Base-by-base conservation (phyloP, 1,284 basidiomycete species). In the Kwoniella shivajii region DNA sequence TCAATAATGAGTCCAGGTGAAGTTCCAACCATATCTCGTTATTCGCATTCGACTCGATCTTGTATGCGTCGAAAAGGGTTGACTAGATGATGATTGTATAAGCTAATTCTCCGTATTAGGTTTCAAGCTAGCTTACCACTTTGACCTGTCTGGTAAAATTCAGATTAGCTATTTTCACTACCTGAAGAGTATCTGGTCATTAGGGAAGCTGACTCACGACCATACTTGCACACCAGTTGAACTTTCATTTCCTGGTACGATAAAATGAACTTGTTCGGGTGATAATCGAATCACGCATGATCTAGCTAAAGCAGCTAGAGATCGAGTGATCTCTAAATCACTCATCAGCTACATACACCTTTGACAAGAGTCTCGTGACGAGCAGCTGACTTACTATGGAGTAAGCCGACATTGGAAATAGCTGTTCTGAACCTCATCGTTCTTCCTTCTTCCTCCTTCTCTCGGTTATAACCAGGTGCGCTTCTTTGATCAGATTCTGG, bases 151-250 rank as follows among this genome's bases (percentile, higher is more conserved):
- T 79, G 43, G 10, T 9, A 22, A 29, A 6, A 27, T 1, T 52
- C 39, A 52, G 30, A 10, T 31, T 7, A 30, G 6, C 18, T 33
- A 18, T 49, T 24, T 29, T 11, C 6, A 39, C n/a, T 4, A 3
- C 14, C 11, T 45, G 1, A n/a, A 24, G n/a, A 26, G 22, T 11
- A 47, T 38, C 37, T 3, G 24, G 1, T 11, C 7, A 26, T 14
- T 24, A 13, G 24, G 16, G n/a, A n/a, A 27, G 24, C 24, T 16
- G 22, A 84, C 90, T 75, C 67, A 93, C 91, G 90, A 91, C 91
- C 92, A 94, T 45, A 93, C 89, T 74, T 93, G 90, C 6, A 92
- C 87, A 2, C 91, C 90, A 6, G 89, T 90, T 63, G 89, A 88
- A 58, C 86, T 88, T 61, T 91, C 89, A 56, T 83, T 84, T 43